Conservation (phyloP, 2,329 filamentous ascomycete genomes). For the Fusarium equiseti region DNA sequence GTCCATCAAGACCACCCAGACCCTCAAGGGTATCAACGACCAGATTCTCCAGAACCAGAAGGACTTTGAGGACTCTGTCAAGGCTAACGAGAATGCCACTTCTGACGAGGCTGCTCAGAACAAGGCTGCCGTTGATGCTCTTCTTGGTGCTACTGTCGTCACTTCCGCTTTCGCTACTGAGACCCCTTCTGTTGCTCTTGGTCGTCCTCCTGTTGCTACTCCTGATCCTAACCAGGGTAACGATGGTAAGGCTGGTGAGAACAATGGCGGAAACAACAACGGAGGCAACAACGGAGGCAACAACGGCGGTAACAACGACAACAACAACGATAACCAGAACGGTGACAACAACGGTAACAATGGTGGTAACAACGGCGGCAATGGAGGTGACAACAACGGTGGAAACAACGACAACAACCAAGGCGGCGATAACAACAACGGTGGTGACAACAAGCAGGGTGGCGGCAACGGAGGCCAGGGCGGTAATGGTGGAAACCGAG, state of each 20-base stretch:
- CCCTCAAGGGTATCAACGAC: constrained; percentile 57
- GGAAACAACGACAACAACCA: constrained; percentile 29
- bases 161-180: constrained; percentile 50
- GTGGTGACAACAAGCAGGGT: background rate
- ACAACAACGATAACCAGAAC: constrained; percentile 8
- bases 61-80: constrained; percentile 59
- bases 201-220: constrained; percentile 16
- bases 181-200: constrained; percentile 49
- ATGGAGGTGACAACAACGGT: background rate
- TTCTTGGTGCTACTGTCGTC: constrained; percentile 49
- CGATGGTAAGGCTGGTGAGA: constrained; percentile 17
- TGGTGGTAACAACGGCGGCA: background rate
- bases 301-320: constrained; percentile 12
- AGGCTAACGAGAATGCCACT: constrained; percentile 59
- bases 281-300: background rate
- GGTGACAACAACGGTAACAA: background rate
- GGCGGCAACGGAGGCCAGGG: background rate
- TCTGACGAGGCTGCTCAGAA: constrained; percentile 46
- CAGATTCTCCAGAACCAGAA: constrained; percentile 65
- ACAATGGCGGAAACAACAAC: constrained; percentile 15
- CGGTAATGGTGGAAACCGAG: background rate
- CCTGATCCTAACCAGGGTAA: background rate
- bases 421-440: background rate
- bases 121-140: constrained; percentile 55
- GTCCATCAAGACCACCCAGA: constrained; percentile 61